phyloP scores from a whole-genome alignment of 257 asterid species.

The Fraxinus quadrangulata region DNA sequence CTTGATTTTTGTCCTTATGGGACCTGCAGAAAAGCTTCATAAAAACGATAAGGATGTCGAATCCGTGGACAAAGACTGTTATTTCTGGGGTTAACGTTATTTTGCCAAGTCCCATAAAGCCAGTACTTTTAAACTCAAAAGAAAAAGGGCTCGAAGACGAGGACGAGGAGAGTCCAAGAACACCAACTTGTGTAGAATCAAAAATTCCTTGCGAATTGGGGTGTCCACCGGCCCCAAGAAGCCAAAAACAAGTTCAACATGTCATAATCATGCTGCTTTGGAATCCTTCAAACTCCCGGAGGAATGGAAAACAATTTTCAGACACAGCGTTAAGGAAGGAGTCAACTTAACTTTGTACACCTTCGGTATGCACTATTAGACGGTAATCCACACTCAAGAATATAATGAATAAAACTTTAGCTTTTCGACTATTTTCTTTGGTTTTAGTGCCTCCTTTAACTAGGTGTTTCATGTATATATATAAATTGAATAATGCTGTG shows the following conservation, averaged over 20 bases:
- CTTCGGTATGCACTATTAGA: neutral
- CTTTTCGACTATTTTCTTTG: neutral
- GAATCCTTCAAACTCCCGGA: conserved; percentile 54
- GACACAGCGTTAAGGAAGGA: conserved; percentile 2
- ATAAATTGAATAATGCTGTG: too few relatives aligned
- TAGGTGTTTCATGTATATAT: conserved; percentile 10
- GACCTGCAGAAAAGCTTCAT: conserved; percentile 33
- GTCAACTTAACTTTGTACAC: too few relatives aligned
- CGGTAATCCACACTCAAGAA: neutral
- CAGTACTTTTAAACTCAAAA: conserved; percentile 23
- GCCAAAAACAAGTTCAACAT: conserved; percentile 32
- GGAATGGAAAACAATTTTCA: conserved; percentile 43
- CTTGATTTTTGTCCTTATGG: conserved; percentile 32
- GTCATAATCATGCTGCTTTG: conserved; percentile 30
- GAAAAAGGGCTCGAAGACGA: conserved; percentile 22
- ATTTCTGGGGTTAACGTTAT: conserved; percentile 26
- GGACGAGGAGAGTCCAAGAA: conserved; percentile 37
- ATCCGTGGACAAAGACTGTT: conserved; percentile 30
- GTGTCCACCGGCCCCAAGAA: conserved; percentile 58
- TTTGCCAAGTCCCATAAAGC: conserved; percentile 36
- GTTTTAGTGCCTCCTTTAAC: neutral
- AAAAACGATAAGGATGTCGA: conserved; percentile 27
- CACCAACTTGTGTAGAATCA: conserved; percentile 47
- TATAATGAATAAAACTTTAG: neutral
- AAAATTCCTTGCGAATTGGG: conserved; percentile 31